A percentile compares a stretch with the other conserved stretches of the same genome.
These are phyloP conservation scores for Cinnamomum micranthum DNA, from an alignment of 164 flowering plant species.

Conservation along the genomic window DNA sequence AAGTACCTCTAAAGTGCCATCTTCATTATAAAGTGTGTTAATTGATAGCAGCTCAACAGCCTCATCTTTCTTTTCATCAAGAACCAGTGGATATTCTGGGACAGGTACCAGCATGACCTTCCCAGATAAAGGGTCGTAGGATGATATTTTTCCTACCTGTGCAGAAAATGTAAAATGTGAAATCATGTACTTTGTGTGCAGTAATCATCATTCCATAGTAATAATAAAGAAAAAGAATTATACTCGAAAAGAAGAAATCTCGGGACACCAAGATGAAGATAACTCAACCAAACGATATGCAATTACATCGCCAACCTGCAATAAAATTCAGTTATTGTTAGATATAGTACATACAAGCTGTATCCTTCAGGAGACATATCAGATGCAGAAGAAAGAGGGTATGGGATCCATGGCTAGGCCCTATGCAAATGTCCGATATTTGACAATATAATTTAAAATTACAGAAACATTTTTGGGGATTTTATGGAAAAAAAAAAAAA, in stretches of 20 bases:
- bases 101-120: slow-evolving; percentile 45
- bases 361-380: background rate
- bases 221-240: background rate
- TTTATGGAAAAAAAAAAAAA: too few species aligned
- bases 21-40: slow-evolving; percentile 63
- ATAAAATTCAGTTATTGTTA: slow-evolving; percentile 6
- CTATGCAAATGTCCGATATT: background rate
- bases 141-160: slow-evolving; percentile 75
- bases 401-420: background rate
- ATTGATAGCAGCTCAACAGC: slow-evolving; percentile 26
- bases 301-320: slow-evolving; percentile 77
- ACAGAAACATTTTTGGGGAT: too few species aligned
- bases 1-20: slow-evolving; percentile 86
- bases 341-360: background rate
- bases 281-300: slow-evolving; percentile 92
- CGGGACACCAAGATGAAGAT: slow-evolving; percentile 88
- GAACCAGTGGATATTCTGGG: slow-evolving; percentile 55
- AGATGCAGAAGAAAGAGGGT: background rate
- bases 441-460: background rate
- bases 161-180: slow-evolving; percentile 3
- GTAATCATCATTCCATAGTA: background rate
- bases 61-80: slow-evolving; percentile 38
- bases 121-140: slow-evolving; percentile 40
- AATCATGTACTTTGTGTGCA: background rate
- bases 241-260: slow-evolving; percentile 81